Evolutionary conservation across 1,284 basidiomycete genomes (phyloP).

Genomic region (Cryptococcus floricola): DNA sequence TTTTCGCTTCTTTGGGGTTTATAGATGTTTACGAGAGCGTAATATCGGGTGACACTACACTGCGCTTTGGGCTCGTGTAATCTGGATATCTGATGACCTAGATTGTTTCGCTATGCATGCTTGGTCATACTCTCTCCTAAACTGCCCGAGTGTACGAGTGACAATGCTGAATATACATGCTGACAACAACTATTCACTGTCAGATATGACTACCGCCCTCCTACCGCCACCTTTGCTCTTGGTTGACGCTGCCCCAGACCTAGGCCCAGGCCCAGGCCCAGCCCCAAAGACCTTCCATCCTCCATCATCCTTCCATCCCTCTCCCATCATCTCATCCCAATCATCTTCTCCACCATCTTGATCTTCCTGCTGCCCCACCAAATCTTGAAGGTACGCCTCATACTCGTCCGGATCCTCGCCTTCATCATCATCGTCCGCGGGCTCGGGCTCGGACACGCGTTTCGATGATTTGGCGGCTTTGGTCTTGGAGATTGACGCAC

Average conservation of each 20-base stretch:
- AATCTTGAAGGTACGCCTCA: background rate
- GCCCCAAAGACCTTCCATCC: slow-evolving; percentile 1
- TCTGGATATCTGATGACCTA: no score
- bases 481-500: background rate
- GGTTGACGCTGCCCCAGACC: background rate
- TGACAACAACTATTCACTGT: no score
- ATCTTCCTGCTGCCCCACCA: background rate
- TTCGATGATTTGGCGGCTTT: background rate
- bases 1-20: no score
- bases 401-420: slow-evolving; percentile 6
- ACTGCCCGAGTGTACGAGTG: no score
- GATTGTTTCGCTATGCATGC: no score
- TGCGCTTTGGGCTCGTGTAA: no score
- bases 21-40: no score
- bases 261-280: background rate
- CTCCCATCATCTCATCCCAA: slow-evolving; percentile 3
- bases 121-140: no score
- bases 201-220: no score
- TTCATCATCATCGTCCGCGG: slow-evolving; percentile 5
- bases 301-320: background rate
- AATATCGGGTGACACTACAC: no score
- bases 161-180: no score
- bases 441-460: background rate
- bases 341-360: slow-evolving; percentile 2
- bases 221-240: no score